Evolutionary conservation across 495 filamentous ascomycete species (phyloP), one percentile per base, ranked within the genome.

Genomic region (Penicillium canescens): DNA sequence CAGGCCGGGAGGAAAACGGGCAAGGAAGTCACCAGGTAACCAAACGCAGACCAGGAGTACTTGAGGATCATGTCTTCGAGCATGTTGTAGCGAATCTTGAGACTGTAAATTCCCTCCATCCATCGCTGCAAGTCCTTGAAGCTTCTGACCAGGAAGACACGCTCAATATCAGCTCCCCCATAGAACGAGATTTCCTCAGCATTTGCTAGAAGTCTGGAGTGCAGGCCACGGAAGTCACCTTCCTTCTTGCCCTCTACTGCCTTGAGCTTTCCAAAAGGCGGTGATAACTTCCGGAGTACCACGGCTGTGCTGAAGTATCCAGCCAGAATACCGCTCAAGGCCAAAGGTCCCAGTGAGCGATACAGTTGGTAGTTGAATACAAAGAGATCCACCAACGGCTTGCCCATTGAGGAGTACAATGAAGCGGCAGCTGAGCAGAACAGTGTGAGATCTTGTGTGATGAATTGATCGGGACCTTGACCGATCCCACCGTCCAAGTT

Each of bases 101-200:
- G 82, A 60, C 87, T 89, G 71, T 98, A 98, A 52, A 98, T 96
- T 16, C 88, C 85, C 67, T 98, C 92, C 94, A 98, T 96, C 86
- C 90, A 95, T 46, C 82, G 82, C 65, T 92, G 91, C 20, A 99
- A 77, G 24, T 92, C 90, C 67, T 86, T 88, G 77, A 96, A 99
- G 56, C 92, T 92, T 60, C 83, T 84, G 55, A 94, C 87, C 10
- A 99, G 77, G 69, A 96, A 94, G 2, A 83, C 79, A 65, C 90
- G 91, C 69, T 99, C 95, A 74, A 91, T 96, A 55, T 91, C 88
- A 10, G 92, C 89, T 44, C 95, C 95, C 26, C 91, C 91, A 62
- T 99, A 99, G 69, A 99, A 99, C 6, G 95, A 94, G n/a, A 99
- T 86, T 66, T 99, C 95, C 72, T 99, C 95, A 20, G 95, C 93